Conservation (phyloP, 2,329 filamentous ascomycete genomes). For the Hyphodiscus sp. region DNA sequence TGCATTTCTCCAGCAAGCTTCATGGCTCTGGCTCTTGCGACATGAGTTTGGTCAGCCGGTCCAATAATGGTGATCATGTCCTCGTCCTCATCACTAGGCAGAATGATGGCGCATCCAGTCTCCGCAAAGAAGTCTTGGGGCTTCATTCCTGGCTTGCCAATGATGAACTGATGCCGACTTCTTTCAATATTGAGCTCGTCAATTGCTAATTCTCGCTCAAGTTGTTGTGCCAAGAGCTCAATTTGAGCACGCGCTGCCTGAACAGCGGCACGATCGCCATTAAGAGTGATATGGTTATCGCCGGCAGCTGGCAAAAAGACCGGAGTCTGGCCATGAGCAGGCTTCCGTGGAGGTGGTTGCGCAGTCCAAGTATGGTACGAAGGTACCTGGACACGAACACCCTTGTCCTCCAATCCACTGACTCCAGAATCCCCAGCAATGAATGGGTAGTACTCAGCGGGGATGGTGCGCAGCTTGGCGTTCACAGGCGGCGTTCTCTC, state of each 20-base stretch:
- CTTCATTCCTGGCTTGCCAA: slow-evolving; percentile 74
- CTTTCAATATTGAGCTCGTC: slow-evolving; percentile 78
- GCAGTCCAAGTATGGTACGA: slow-evolving; percentile 68
- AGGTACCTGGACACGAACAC: slow-evolving; percentile 77
- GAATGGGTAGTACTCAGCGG: slow-evolving; percentile 92
- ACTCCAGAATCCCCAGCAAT: slow-evolving; percentile 70
- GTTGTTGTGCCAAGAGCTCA: slow-evolving; percentile 68
- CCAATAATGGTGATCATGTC: slow-evolving; percentile 81
- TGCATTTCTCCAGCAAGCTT: slow-evolving; percentile 84
- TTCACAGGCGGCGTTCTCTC: slow-evolving; percentile 79
- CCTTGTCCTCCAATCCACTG: slow-evolving; percentile 63
- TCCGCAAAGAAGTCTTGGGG: slow-evolving; percentile 82
- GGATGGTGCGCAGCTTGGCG: slow-evolving; percentile 75
- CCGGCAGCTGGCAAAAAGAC: slow-evolving; percentile 63
- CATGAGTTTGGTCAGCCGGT: slow-evolving; percentile 63
- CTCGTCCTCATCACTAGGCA: slow-evolving; percentile 71
- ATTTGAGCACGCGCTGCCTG: slow-evolving; percentile 75
- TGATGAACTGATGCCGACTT: slow-evolving; percentile 89
- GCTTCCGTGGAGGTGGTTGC: slow-evolving; percentile 58
- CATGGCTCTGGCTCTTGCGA: slow-evolving; percentile 76
- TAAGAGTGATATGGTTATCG: slow-evolving; percentile 75
- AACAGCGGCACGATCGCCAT: slow-evolving; percentile 77
- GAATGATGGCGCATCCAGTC: slow-evolving; percentile 82
- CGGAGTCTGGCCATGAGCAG: slow-evolving; percentile 57
- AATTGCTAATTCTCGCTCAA: slow-evolving; percentile 68